A percentile compares a stretch with the other conserved stretches of the same genome.
phyloP scores from a whole-genome alignment of 106 monocot genomes.

The Hemerocallis citrina region DNA sequence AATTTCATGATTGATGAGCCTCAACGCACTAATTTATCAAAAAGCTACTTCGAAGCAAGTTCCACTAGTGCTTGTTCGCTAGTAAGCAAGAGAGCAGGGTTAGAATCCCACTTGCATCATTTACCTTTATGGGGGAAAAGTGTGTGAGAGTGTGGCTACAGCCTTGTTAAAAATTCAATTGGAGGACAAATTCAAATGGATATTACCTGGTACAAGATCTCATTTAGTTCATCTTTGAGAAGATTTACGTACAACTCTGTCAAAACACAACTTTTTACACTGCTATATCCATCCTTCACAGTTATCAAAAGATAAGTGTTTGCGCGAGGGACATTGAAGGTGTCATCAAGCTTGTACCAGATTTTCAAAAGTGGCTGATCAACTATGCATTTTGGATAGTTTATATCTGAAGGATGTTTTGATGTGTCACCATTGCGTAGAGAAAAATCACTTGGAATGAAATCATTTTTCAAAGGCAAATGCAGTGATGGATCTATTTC shows the following conservation, averaged over 20 bases:
- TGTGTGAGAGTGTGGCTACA: too few species aligned
- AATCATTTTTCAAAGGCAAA: conserved; percentile 85
- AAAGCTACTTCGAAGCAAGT: too few species aligned
- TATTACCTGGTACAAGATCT: conserved; percentile 80
- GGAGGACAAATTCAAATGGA: neutral
- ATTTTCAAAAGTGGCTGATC: conserved; percentile 69
- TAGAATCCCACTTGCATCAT: too few species aligned
- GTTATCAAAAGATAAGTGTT: conserved; percentile 88
- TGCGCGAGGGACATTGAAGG: conserved; percentile 90
- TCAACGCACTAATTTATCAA: too few species aligned
- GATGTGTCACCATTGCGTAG: conserved; percentile 39
- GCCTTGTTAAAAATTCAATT: too few species aligned
- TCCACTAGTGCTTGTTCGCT: too few species aligned
- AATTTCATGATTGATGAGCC: too few species aligned
- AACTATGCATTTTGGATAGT: conserved; percentile 63
- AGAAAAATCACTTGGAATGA: conserved; percentile 72
- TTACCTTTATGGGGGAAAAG: too few species aligned
- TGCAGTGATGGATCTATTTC: conserved; percentile 53
- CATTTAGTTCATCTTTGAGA: conserved; percentile 92
- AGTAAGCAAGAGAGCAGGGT: too few species aligned
- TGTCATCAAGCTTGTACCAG: conserved; percentile 85
- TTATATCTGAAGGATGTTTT: conserved; percentile 2
- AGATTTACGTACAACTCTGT: conserved; percentile 82
- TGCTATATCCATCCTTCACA: conserved; percentile 74
- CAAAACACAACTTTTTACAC: conserved; percentile 50